Evolutionary conservation across 495 filamentous ascomycete genomes (phyloP), one percentile per base, ranked within the genome.

Genomic region (Hypoxylon perforatum): DNA sequence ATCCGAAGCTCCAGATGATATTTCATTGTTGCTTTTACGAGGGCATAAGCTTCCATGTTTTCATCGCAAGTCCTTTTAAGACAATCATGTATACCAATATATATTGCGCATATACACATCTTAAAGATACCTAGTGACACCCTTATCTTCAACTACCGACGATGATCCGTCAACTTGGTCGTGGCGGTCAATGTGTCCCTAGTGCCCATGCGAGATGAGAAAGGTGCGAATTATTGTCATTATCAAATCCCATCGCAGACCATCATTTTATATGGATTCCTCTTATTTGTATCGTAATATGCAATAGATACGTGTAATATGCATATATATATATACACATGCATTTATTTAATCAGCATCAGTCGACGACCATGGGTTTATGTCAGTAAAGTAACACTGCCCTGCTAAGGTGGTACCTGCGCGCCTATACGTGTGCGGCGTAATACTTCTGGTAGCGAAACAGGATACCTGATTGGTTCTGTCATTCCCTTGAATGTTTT

Each of bases 401-500:
- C 51, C 19, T n/a, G 44, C 33, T 30, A 25, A 44, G 33, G 22
- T 22, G 14, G 48, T 50, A 57, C 30, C 30, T 47, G 33, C 14
- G 12, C 28, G 22, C 62, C 9, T 15, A 59, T 14, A 42, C 38
- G 44, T 14, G 28, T 39, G 41, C 55, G 50, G 50, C 41, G 47
- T 49, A 59, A 49, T 65, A 65, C 33, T 30, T 54, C 28, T 50
- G n/a, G 47, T 23, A 53, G 30, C 46, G 48, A 58, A 33, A 58
- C 19, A 45, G 47, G 22, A 58, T 35, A 36, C 48, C 48, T 65
- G 10, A 46, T 47, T 59, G 45, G 54, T 54, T 48, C 38, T 63
- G 50, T 57, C 9, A 48, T 46, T 39, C 48, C 49, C 39, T 15
- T 41, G 12, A 41, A 15, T 41, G 38, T 15, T 15, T 15, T 44